Percentiles rank a stretch among this genome's conserved stretches.
phyloP scores from a whole-genome alignment of 2,329 filamentous ascomycete species.

The Tricladium varicosporioides region DNA sequence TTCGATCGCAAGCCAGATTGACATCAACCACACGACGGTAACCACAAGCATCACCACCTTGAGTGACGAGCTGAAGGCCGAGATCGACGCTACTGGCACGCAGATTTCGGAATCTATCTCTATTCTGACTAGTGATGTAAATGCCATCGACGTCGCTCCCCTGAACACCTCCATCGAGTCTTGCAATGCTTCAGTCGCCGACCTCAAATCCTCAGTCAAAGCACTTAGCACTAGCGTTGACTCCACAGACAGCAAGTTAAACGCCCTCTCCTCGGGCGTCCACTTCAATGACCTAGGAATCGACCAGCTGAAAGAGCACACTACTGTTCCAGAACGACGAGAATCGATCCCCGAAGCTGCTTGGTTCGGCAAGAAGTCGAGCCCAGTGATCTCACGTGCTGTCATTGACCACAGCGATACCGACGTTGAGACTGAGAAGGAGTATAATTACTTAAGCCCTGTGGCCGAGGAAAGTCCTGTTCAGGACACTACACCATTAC shows the following conservation, averaged over 20 bases:
- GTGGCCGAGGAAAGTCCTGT: conserved; percentile 9
- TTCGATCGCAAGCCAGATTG: conserved; percentile 22
- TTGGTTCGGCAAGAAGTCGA: conserved; percentile 6
- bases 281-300: conserved; percentile 14
- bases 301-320: neutral
- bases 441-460: conserved; percentile 7
- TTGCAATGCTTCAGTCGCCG: conserved; percentile 10
- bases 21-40: conserved; percentile 27
- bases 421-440: conserved; percentile 2
- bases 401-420: neutral
- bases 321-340: neutral
- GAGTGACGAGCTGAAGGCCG: conserved; percentile 25
- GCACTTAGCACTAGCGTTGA: conserved; percentile 3
- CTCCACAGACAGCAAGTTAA: conserved; percentile 2
- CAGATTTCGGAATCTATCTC: conserved; percentile 20
- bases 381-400: neutral
- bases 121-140: conserved; percentile 11
- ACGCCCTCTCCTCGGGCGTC: conserved; percentile 12
- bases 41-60: conserved; percentile 26
- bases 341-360: conserved; percentile 7
- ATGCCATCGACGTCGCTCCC: conserved; percentile 11
- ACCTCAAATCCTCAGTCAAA: conserved; percentile 12
- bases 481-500: neutral
- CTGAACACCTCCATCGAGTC: conserved; percentile 10
- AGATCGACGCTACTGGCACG: conserved; percentile 28